Percentiles rank a stretch among this genome's conserved stretches.
Evolutionary conservation across 805 yeast species (phyloP).

Genomic region (Candida glaebosa): DNA sequence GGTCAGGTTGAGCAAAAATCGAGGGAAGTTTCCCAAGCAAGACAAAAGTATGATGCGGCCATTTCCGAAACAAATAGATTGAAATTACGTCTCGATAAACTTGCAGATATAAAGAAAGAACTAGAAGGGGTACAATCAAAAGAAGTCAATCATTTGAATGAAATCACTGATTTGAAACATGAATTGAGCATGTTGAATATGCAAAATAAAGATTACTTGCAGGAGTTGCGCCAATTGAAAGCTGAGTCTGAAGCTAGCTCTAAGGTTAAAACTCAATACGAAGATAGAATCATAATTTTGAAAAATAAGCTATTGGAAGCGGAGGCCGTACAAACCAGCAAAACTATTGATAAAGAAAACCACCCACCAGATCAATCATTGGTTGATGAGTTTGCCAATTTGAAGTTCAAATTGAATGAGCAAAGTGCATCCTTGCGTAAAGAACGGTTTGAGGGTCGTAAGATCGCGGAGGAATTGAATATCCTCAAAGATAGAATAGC

Average conservation of each 20-base stretch:
- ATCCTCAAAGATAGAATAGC: constrained; percentile 63
- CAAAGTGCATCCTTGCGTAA: constrained; percentile 45
- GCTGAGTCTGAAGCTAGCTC: constrained; percentile 19
- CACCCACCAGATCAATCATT: constrained; percentile 32
- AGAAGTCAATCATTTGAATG: constrained; percentile 14
- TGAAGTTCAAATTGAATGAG: constrained; percentile 53
- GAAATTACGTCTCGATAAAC: constrained; percentile 4
- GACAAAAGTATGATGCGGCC: constrained; percentile 2
- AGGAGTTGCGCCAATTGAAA: constrained; percentile 16
- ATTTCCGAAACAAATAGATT: constrained; percentile 2
- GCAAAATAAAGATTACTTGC: constrained; percentile 12
- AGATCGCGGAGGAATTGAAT: constrained; percentile 52
- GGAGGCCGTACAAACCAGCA: constrained; percentile 10
- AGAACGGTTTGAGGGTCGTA: constrained; percentile 44
- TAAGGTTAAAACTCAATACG: constrained; percentile 23
- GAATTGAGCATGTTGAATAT: constrained; percentile 8
- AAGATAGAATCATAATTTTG: constrained; percentile 23
- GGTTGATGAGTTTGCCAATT: constrained; percentile 42
- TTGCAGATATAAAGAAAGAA: not conserved
- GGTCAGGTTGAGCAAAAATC: constrained; percentile 8
- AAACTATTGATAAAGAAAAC: constrained; percentile 32
- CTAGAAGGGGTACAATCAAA: constrained; percentile 1
- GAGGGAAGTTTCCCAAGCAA: constrained; percentile 3
- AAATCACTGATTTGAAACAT: constrained; percentile 18
- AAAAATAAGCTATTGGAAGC: constrained; percentile 20